Evolutionary conservation across 441 rosid species (phyloP).

Genomic region (Erodium moschatum): DNA sequence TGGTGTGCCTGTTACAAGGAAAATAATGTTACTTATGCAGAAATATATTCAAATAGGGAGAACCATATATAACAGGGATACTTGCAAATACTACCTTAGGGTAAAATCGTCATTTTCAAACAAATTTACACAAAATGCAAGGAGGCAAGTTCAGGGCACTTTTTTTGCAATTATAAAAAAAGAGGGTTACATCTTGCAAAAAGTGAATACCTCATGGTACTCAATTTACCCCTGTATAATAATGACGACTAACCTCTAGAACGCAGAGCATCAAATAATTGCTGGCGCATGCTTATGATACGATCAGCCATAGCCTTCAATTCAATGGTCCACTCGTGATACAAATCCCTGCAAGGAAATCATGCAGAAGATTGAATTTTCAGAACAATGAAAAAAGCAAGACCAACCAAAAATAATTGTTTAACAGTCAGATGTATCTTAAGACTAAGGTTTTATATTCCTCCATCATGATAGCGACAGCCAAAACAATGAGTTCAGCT

Average conservation of each 20-base stretch:
- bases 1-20: slow-evolving; percentile 56
- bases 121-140: too few species aligned
- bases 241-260: slow-evolving; percentile 38
- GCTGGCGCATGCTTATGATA: slow-evolving; percentile 68
- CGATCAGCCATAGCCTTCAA: slow-evolving; percentile 96
- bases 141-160: too few species aligned
- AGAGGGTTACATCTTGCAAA: too few species aligned
- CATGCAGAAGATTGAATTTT: not conserved
- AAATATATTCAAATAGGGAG: not conserved
- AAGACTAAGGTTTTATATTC: too few species aligned
- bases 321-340: slow-evolving; percentile 77
- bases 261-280: slow-evolving; percentile 60
- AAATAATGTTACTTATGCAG: not conserved
- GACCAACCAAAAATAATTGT: not conserved
- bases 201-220: too few species aligned
- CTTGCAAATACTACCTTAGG: too few species aligned
- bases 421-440: too few species aligned
- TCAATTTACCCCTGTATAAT: too few species aligned
- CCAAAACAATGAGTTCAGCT: too few species aligned
- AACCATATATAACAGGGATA: not conserved
- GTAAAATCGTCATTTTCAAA: too few species aligned
- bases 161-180: too few species aligned
- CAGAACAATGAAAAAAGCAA: not conserved
- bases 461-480: too few species aligned
- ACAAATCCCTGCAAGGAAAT: slow-evolving; percentile 40